Evolutionary conservation across 2,329 filamentous ascomycete genomes (phyloP).

Genomic region (Raffaelea ambrosiae): DNA sequence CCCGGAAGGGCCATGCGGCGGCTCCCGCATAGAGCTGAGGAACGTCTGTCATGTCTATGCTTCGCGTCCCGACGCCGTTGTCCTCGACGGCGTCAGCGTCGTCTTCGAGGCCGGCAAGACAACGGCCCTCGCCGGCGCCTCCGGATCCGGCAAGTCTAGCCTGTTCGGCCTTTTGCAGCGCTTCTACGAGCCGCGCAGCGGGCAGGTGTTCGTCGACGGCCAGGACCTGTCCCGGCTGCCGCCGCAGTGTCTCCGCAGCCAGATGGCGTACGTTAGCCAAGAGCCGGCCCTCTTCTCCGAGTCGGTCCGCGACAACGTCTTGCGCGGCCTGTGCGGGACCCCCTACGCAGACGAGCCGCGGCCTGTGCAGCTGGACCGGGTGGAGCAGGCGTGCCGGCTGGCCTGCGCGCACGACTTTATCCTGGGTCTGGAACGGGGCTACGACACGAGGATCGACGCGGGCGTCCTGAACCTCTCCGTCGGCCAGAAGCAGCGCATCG

Average conservation of each 20-base stretch:
- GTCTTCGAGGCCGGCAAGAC: slow-evolving; percentile 78
- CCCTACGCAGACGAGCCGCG: slow-evolving; percentile 57
- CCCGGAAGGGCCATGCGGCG: too few relatives aligned
- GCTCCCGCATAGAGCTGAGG: slow-evolving; percentile 69
- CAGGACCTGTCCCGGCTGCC: slow-evolving; percentile 52
- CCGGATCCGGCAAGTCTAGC: slow-evolving; percentile 63
- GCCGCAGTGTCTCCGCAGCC: slow-evolving; percentile 79
- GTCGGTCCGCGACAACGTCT: slow-evolving; percentile 81
- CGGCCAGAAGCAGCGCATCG: slow-evolving; percentile 92
- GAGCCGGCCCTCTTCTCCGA: slow-evolving; percentile 85
- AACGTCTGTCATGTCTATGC: slow-evolving; percentile 89
- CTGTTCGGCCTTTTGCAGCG: slow-evolving; percentile 86
- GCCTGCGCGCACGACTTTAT: slow-evolving; percentile 94
- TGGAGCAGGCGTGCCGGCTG: slow-evolving; percentile 75
- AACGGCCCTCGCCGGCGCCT: slow-evolving; percentile 79
- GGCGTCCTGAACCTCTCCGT: slow-evolving; percentile 68
- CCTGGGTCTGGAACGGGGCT: slow-evolving; percentile 68
- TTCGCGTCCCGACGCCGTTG: slow-evolving; percentile 77
- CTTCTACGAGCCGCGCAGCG: slow-evolving; percentile 86
- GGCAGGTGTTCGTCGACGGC: slow-evolving; percentile 47
- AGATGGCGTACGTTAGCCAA: slow-evolving; percentile 85
- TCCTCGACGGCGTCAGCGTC: slow-evolving; percentile 76
- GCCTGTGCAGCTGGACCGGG: slow-evolving; percentile 60
- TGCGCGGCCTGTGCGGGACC: slow-evolving; percentile 81
- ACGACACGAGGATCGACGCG: slow-evolving; percentile 86